Percentiles rank a stretch among this genome's conserved stretches.
Conservation (phyloP, 2,329 filamentous ascomycete genomes). For the Colletotrichum filicis region DNA sequence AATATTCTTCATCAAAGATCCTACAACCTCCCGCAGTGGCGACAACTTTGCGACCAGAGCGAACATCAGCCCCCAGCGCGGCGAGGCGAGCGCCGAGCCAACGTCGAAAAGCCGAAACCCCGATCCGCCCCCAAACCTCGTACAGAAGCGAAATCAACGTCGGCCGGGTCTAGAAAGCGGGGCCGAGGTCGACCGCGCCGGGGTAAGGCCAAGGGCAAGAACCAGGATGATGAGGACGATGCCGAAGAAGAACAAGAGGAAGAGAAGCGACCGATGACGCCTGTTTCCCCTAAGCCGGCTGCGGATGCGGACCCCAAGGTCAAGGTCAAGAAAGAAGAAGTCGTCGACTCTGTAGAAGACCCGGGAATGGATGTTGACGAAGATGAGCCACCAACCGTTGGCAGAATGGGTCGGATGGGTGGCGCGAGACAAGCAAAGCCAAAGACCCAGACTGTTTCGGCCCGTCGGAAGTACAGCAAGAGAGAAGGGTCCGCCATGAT, state of each 20-base stretch:
- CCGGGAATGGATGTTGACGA: conserved; percentile 49
- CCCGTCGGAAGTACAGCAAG: conserved; percentile 86
- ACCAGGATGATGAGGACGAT: conserved; percentile 51
- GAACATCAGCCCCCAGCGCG: conserved; percentile 95
- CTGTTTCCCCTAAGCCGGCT: conserved; percentile 47
- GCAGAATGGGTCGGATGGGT: conserved; percentile 57
- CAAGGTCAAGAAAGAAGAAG: conserved; percentile 42
- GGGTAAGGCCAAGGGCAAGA: conserved; percentile 50
- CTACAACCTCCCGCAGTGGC: conserved; percentile 98
- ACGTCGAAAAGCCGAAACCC: conserved; percentile 63
- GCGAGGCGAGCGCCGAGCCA: conserved; percentile 81
- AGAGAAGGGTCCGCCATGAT: conserved; percentile 82
- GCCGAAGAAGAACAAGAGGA: conserved; percentile 35
- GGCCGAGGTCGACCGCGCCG: conserved; percentile 52
- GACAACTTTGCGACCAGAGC: conserved; percentile 89
- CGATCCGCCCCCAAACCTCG: conserved; percentile 48
- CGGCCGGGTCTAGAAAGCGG: conserved; percentile 51
- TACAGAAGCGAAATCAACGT: conserved; percentile 36
- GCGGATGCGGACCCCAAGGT: conserved; percentile 38
- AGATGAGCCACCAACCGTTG: conserved; percentile 49
- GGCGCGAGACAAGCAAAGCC: conserved; percentile 62
- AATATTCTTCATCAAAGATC: conserved; percentile 96
- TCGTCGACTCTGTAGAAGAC: conserved; percentile 64
- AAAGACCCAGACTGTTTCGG: conserved; percentile 81
- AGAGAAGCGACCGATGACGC: conserved; percentile 36